Base-by-base conservation (phyloP, 2,329 filamentous ascomycete genomes). In the Ambrosiella beaveri region DNA sequence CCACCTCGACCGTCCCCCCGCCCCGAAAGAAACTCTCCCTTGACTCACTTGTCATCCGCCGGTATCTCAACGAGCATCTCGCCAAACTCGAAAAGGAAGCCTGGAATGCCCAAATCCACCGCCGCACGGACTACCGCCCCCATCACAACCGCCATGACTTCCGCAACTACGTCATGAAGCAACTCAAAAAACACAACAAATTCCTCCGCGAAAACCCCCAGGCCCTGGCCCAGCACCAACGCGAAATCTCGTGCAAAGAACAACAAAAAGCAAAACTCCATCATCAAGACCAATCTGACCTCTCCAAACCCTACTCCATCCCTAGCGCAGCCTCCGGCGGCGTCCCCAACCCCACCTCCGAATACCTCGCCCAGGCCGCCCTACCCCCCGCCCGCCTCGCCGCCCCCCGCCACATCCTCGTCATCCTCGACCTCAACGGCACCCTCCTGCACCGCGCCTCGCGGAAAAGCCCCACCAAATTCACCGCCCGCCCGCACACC, bases 371-470 rank as follows among this genome's bases (percentile, higher is more conserved):
- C 2, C 74, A 75, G 56, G 74, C 85, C 1, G 66, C 70, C 3
- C 63, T 71, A 12, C 64, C 71, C 0, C 74, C 80, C 0, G 64
- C 67, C 36, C 63, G 63, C 13, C 69, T 78, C 2, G 44, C 68
- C 0, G 55, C 68, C 0, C 77, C 82, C 1, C 79, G 80, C 45
- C 78, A 77, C 13, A 76, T 95, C 39, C 80, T 98, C 19, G 75
- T 98, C 55, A 79, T 97, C 52, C 79, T 97, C 62, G 93, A 98
- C 70, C 79, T 98, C 41, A 98, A 97, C 68, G 93, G 93, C 62
- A 96, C 91, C 0, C 76, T 98, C 1, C 77, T 97, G 40, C 76
- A 79, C 70, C 85, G 93, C 4, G 83, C 81, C 7, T 74, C 73
- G 56, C 73, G 73, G 51, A 65, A 70, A 2, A 66, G 65, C 1